Base-by-base conservation (phyloP, 1,139 yeast genomes). In the Yarrowia galli region DNA sequence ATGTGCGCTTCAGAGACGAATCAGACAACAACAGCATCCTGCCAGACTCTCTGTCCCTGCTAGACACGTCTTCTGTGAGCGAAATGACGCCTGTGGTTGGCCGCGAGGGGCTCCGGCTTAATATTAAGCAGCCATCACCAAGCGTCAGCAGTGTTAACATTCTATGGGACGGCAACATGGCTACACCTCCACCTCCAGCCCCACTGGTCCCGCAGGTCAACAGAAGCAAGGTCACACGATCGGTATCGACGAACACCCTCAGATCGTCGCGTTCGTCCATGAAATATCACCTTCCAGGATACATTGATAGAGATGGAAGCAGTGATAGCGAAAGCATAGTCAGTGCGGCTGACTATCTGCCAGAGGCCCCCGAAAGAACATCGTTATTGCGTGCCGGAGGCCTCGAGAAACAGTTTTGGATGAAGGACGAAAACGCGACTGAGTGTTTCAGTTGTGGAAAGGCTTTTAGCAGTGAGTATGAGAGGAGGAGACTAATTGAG, bases 361-460 rank as follows among this genome's bases (percentile, higher is more conserved):
- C 73, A 3, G 68, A 71, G 35, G 71, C 70, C 2, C 71, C 71
- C 22, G 68, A 64, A 48, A 68, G 73, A 10, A 71, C 71, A 10
- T 72, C 71, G 25, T 71, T 73, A 9, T 43, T 73, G 38, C 69
- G 72, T 45, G 60, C 73, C 6, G 78, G 77, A 3, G 77, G 76
- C 1, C 73, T 80, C 13, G 76, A 80, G 42, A 84, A 84, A 67
- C 91, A 89, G 74, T 91, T 89, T 75, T 91, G 97, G 97, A 91
- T 91, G 97, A 89, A 91, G 75, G 97, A 91, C 77, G 91, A 91
- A 65, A 89, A 89, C 74, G 95, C 92, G 0, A 84, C 88, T 8
- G 95, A 91, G 70, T 91, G 97, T 74, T 87, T 91, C 71, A 84
- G 88, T 45, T 91, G 97, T 74, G 89, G 89, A 67, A 84, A 86